These are phyloP conservation scores for Tolypocladium capitatum DNA, from an alignment of 2,329 filamentous ascomycete genomes.

Conservation along the genomic window DNA sequence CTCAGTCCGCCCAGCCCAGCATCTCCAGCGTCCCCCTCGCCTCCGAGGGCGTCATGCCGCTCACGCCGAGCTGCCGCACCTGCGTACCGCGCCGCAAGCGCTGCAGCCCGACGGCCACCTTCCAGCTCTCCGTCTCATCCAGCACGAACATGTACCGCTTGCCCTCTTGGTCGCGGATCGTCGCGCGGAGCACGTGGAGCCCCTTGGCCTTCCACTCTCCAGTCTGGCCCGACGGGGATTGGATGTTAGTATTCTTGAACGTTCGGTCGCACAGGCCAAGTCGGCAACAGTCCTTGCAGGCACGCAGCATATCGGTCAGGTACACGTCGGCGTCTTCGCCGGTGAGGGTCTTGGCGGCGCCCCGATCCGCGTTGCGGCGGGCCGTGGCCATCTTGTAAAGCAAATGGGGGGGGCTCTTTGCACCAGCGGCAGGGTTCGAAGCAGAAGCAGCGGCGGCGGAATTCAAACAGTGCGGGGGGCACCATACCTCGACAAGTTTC, in stretches of 20 bases:
- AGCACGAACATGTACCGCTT: slow-evolving; percentile 54
- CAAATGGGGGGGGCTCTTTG: slow-evolving; percentile 27
- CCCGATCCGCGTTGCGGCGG: slow-evolving; percentile 34
- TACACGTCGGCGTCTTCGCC: slow-evolving; percentile 56
- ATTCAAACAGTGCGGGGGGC: slow-evolving; percentile 49
- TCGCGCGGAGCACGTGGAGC: slow-evolving; percentile 50
- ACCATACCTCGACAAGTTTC: slow-evolving; percentile 84
- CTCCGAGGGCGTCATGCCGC: slow-evolving; percentile 40
- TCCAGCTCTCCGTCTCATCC: slow-evolving; percentile 53
- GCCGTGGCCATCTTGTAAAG: slow-evolving; percentile 33
- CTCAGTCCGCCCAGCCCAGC: slow-evolving; percentile 36
- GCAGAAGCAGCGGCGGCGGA: slow-evolving; percentile 22
- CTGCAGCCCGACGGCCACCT: slow-evolving; percentile 49
- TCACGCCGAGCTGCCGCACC: slow-evolving; percentile 44
- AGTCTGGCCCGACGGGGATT: slow-evolving; percentile 27
- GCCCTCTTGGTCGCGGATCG: slow-evolving; percentile 51
- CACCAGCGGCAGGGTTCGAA: slow-evolving; percentile 25
- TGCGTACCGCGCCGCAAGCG: slow-evolving; percentile 47
- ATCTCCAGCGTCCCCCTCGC: slow-evolving; percentile 42
- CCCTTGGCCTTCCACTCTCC: slow-evolving; percentile 42
- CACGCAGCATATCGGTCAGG: slow-evolving; percentile 45
- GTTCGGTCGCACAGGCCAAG: slow-evolving; percentile 34
- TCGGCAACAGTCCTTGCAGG: slow-evolving; percentile 52
- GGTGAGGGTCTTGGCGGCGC: slow-evolving; percentile 37
- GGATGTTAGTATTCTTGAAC: slow-evolving; percentile 29